Conservation (phyloP, 139 green algal genomes). For the Chlorella sp. region DNA sequence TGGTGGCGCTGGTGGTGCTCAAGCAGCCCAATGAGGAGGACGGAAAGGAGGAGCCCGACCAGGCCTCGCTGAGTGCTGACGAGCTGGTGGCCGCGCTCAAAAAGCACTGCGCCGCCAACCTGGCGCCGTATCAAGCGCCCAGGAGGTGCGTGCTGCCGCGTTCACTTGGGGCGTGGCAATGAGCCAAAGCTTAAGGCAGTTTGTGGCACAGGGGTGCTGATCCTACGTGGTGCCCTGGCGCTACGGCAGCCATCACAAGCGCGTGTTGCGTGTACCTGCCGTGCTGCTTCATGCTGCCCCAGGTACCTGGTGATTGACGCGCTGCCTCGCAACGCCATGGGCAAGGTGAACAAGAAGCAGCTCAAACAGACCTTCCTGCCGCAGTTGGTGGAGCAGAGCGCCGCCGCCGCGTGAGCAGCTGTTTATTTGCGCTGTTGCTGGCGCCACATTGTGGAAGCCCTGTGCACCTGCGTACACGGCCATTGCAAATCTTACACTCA, state of each 20-base stretch:
- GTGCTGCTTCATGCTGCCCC: neutral
- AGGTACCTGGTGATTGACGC: conserved; percentile 62
- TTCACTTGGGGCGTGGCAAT: neutral
- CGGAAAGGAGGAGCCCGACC: neutral
- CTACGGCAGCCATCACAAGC: no score
- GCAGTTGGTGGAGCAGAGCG: no score
- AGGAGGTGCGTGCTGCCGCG: neutral
- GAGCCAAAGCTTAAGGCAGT: neutral
- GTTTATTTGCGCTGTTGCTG: no score
- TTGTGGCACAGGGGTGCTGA: neutral
- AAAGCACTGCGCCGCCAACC: neutral
- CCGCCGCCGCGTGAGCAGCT: no score
- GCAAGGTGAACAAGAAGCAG: conserved; percentile 75
- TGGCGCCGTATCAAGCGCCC: neutral
- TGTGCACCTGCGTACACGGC: no score
- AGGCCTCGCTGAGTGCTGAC: neutral
- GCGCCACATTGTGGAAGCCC: no score
- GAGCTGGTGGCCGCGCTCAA: no score
- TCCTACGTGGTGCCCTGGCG: neutral
- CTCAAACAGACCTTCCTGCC: neutral
- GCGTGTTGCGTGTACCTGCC: neutral
- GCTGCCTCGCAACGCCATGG: conserved; percentile 93
- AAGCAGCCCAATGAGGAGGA: neutral
- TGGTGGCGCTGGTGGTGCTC: conserved; percentile 31
- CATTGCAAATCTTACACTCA: no score